Evolutionary conservation across 1,139 yeast species (phyloP).

Genomic region (Taiozyma sp.): DNA sequence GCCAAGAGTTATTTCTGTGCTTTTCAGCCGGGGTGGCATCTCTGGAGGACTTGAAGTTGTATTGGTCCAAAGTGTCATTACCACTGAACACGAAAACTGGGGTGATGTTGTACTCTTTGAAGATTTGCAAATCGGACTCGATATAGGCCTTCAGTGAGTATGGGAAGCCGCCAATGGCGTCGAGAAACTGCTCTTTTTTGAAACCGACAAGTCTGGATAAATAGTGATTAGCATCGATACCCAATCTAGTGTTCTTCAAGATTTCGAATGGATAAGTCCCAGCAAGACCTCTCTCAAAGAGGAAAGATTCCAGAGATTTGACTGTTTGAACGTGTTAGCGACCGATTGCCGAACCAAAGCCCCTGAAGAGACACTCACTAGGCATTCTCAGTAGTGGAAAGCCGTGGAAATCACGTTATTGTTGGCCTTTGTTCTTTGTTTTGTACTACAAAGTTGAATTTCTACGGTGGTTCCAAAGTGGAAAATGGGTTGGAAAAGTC

Average conservation of each 20-base stretch:
- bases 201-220: constrained; percentile 55
- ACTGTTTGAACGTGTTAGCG: constrained; percentile 30
- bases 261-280: constrained; percentile 61
- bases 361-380: neutral
- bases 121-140: constrained; percentile 57
- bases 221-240: constrained; percentile 84
- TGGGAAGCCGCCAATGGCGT: constrained; percentile 86
- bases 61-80: constrained; percentile 28
- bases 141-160: constrained; percentile 53
- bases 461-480: neutral
- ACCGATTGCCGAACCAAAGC: neutral
- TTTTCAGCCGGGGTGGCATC: constrained; percentile 18
- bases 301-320: constrained; percentile 65
- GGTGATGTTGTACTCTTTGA: constrained; percentile 58
- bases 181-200: constrained; percentile 67
- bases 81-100: constrained; percentile 80
- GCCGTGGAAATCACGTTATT: neutral
- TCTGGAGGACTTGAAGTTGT: constrained; percentile 16
- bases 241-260: constrained; percentile 65
- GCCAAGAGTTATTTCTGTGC: constrained; percentile 32
- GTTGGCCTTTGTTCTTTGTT: neutral
- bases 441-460: neutral
- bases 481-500: neutral
- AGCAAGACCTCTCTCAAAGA: constrained; percentile 66
- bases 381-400: neutral